Evolutionary conservation across 2,329 filamentous ascomycete species (phyloP).

Genomic region (Aspergillus uvarum): DNA sequence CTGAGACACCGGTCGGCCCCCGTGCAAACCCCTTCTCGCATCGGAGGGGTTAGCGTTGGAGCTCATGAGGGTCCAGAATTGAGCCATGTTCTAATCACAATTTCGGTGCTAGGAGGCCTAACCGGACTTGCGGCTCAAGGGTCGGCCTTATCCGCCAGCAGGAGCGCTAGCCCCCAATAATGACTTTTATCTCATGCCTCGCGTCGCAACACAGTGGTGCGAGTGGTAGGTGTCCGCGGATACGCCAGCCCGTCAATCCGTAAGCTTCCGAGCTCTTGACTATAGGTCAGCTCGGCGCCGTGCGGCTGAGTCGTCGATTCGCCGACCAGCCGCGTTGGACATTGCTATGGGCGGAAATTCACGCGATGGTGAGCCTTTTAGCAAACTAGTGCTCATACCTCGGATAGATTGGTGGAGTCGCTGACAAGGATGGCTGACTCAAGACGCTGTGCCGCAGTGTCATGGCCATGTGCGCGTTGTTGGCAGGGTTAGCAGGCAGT

Average conservation of each 20-base stretch:
- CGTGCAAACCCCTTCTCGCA: constrained; percentile 7
- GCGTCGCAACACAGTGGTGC: neutral
- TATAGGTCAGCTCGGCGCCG: neutral
- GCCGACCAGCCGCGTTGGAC: constrained; percentile 5
- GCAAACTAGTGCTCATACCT: constrained; percentile 5
- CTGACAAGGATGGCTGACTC: constrained; percentile 1
- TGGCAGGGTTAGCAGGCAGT: neutral
- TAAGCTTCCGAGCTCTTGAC: neutral
- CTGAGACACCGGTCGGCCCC: constrained; percentile 18
- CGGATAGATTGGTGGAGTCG: constrained; percentile 12
- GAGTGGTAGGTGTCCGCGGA: neutral
- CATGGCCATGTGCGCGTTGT: constrained; percentile 10
- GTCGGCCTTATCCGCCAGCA: constrained; percentile 1
- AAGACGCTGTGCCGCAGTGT: constrained; percentile 12
- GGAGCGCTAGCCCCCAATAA: constrained; percentile 3
- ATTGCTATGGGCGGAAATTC: constrained; percentile 1
- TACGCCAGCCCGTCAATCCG: neutral
- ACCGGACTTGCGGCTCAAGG: constrained; percentile 10
- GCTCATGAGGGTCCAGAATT: constrained; percentile 5
- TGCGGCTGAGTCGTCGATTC: constrained; percentile 11
- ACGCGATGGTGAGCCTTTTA: constrained; percentile 2
- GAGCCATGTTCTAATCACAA: neutral
- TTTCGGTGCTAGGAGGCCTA: neutral
- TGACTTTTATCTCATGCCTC: neutral
- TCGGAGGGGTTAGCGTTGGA: constrained; percentile 2